Conservation (phyloP, 2,329 filamentous ascomycete genomes). For the Bipolaris gigantea region DNA sequence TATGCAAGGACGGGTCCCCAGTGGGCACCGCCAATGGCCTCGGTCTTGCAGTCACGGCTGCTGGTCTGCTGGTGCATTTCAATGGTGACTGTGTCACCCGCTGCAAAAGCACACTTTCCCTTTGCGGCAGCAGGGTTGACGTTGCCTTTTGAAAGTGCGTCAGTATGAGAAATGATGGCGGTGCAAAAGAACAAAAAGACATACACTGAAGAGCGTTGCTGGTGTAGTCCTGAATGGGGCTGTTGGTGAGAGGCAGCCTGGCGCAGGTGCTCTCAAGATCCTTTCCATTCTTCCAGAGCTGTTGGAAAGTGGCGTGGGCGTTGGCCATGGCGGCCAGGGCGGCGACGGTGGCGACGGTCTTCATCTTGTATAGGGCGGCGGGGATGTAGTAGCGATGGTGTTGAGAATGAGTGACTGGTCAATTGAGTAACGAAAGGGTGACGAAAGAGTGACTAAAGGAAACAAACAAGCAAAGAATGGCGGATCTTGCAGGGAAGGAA, state of each 20-base stretch:
- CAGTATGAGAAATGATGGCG: neutral
- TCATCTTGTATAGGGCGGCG: conserved; percentile 20
- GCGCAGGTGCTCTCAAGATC: conserved; percentile 36
- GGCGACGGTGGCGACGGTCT: conserved; percentile 32
- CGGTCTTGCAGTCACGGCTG: conserved; percentile 25
- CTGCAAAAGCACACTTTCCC: conserved; percentile 31
- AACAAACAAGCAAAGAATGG: conserved; percentile 15
- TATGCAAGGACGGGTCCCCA: conserved; percentile 58
- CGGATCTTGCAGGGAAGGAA: conserved; percentile 30
- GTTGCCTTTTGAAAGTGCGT: conserved; percentile 17
- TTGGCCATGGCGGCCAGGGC: conserved; percentile 32
- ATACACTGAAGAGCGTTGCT: conserved; percentile 35
- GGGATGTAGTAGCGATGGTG: conserved; percentile 6
- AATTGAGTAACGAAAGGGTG: conserved; percentile 28
- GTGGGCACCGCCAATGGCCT: conserved; percentile 46
- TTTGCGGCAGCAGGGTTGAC: conserved; percentile 30
- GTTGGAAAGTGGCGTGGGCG: conserved; percentile 36
- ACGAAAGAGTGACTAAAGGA: conserved; percentile 32
- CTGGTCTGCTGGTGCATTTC: conserved; percentile 39
- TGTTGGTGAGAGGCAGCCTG: conserved; percentile 32
- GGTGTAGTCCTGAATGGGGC: conserved; percentile 36
- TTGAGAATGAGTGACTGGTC: conserved; percentile 20
- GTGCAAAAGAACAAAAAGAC: neutral
- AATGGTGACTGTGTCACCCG: conserved; percentile 34
- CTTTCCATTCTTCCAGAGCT: conserved; percentile 37